Conservation (phyloP, 352 stramenopile species). For the Globisporangium barbulae region DNA sequence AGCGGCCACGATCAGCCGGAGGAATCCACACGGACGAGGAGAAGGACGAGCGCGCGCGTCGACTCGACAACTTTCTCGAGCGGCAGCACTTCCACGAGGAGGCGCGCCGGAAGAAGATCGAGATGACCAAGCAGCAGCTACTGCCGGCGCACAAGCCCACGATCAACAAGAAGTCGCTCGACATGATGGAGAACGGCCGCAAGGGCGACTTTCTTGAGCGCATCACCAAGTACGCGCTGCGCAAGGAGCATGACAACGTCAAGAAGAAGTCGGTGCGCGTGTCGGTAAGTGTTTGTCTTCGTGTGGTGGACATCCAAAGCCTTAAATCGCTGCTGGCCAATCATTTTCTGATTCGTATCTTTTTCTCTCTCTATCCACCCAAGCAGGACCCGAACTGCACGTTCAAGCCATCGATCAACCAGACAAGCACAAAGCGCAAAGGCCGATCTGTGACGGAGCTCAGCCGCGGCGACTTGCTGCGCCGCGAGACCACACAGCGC, state of each 20-base stretch:
- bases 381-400: conserved; percentile 76
- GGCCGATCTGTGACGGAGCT: conserved; percentile 74
- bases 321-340: neutral
- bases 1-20: conserved; percentile 54
- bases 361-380: neutral
- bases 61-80: conserved; percentile 73
- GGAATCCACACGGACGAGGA: conserved; percentile 35
- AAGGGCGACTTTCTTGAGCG: conserved; percentile 82
- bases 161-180: conserved; percentile 80
- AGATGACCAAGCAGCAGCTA: conserved; percentile 59
- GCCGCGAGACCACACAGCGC: conserved; percentile 69
- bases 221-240: conserved; percentile 70
- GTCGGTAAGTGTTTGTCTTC: conserved; percentile 28
- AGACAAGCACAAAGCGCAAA: conserved; percentile 56
- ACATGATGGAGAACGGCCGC: conserved; percentile 78
- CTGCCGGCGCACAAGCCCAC: conserved; percentile 54
- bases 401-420: conserved; percentile 82
- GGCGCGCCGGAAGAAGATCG: conserved; percentile 57
- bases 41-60: conserved; percentile 42
- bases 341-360: neutral
- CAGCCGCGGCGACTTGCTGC: conserved; percentile 71
- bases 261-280: conserved; percentile 72
- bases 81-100: conserved; percentile 75
- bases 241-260: conserved; percentile 75
- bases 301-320: neutral